Percentiles rank a stretch among this genome's conserved stretches.
These are phyloP conservation scores for Nothopassalora personata DNA, from an alignment of 2,329 filamentous ascomycete genomes.

Conservation along the genomic window DNA sequence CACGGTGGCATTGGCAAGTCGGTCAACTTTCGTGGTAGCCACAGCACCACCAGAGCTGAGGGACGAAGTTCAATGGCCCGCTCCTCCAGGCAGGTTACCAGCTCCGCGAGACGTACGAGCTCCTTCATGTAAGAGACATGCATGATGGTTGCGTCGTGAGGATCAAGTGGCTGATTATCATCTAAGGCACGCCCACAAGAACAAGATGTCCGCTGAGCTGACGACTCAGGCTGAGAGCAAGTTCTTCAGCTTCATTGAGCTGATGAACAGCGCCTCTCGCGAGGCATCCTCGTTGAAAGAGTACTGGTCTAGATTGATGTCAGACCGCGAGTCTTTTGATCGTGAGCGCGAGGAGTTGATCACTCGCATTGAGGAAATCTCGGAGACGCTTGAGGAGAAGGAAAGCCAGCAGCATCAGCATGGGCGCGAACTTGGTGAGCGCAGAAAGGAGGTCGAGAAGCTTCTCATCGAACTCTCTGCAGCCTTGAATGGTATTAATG, in stretches of 20 bases:
- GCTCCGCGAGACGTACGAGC: conserved; percentile 14
- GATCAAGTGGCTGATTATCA: conserved; percentile 10
- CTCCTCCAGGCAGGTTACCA: conserved; percentile 18
- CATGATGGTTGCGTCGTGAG: too few species aligned
- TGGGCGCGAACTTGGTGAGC: conserved; percentile 23
- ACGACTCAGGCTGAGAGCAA: conserved; percentile 30
- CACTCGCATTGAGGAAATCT: conserved; percentile 27
- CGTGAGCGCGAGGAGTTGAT: conserved; percentile 29
- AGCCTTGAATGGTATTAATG: conserved; percentile 20
- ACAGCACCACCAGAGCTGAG: conserved; percentile 6
- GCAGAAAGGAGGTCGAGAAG: conserved; percentile 30
- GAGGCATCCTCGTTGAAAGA: conserved; percentile 30
- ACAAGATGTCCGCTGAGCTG: conserved; percentile 27
- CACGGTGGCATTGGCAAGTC: conserved; percentile 5
- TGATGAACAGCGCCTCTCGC: conserved; percentile 28
- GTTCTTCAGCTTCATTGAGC: conserved; percentile 30
- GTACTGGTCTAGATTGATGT: conserved; percentile 27
- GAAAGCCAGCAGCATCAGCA: conserved; percentile 23
- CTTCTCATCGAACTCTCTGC: conserved; percentile 28
- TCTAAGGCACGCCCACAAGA: conserved; percentile 24
- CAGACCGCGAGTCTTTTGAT: conserved; percentile 28
- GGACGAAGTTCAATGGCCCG: conserved; percentile 14
- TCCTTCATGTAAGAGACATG: conserved; percentile 16
- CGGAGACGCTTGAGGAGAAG: conserved; percentile 24
- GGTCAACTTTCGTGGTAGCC: conserved; percentile 5